Conservation (phyloP, 176 grass and related monocot genomes). For the Tillandsia fasciculata region DNA sequence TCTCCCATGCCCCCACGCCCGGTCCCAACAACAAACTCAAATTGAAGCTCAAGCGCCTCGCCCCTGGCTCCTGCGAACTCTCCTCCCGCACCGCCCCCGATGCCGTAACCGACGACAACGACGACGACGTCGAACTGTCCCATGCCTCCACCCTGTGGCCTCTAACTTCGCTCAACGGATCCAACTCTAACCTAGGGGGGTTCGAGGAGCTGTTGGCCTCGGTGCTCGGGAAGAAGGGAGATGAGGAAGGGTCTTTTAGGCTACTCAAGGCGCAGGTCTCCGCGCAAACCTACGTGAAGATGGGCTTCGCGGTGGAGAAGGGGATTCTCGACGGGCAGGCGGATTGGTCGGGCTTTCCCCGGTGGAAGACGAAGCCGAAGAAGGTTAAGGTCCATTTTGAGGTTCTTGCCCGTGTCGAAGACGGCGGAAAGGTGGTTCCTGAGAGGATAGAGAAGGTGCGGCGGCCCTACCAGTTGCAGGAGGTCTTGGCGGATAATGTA, state of each 20-base stretch:
- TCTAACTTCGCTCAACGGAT: conserved; percentile 64
- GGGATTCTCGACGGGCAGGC: conserved; percentile 40
- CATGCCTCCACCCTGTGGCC: conserved; percentile 47
- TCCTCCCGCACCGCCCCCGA: conserved; percentile 34
- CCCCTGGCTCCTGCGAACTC: conserved; percentile 64
- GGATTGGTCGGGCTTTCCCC: conserved; percentile 39
- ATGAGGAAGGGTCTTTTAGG: conserved; percentile 59
- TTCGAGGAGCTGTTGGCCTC: conserved; percentile 73
- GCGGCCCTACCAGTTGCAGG: conserved; percentile 29
- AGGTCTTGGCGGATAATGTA: conserved; percentile 29
- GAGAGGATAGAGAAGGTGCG: conserved; percentile 55
- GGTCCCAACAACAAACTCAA: conserved; percentile 55
- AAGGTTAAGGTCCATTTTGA: conserved; percentile 59
- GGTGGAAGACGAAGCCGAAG: conserved; percentile 68
- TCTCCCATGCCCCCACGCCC: conserved; percentile 57
- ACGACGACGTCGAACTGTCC: conserved; percentile 22
- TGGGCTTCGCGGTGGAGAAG: conserved; percentile 52
- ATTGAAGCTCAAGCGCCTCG: conserved; percentile 53
- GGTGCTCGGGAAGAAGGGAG: conserved; percentile 42
- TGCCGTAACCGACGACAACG: background rate
- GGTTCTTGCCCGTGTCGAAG: conserved; percentile 72
- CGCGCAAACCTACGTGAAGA: conserved; percentile 77
- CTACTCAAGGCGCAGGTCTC: conserved; percentile 51
- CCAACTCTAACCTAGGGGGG: conserved; percentile 46
- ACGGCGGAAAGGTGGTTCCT: conserved; percentile 43